phyloP scores from a whole-genome alignment of 1,284 basidiomycete species.

The Vanrija humicola region DNA sequence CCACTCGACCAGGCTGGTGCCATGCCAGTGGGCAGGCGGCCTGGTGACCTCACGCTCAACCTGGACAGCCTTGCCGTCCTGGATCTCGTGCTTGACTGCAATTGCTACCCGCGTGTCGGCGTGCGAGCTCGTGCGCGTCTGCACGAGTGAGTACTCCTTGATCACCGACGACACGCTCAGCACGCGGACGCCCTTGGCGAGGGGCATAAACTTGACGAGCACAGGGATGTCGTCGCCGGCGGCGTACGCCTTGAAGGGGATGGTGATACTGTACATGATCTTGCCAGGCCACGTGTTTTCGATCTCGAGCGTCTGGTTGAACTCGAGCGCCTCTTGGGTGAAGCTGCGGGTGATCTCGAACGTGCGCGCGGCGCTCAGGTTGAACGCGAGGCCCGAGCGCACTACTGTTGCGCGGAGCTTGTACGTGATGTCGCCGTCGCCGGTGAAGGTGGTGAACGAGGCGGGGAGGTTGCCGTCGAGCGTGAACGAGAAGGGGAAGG shows the following conservation, averaged over 20 bases:
- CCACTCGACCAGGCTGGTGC: background rate
- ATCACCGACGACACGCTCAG: conserved; percentile 64
- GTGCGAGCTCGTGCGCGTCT: conserved; percentile 59
- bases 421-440: conserved; percentile 67
- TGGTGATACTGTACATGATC: conserved; percentile 76
- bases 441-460: conserved; percentile 59
- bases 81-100: conserved; percentile 66
- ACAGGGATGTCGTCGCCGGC: conserved; percentile 78
- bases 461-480: conserved; percentile 80
- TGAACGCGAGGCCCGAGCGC: conserved; percentile 63
- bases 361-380: conserved; percentile 61
- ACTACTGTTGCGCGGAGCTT: conserved; percentile 78
- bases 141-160: conserved; percentile 65
- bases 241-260: conserved; percentile 67
- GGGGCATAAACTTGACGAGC: conserved; percentile 77
- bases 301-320: conserved; percentile 84
- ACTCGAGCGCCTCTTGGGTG: conserved; percentile 78
- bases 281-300: conserved; percentile 97
- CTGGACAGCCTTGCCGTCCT: conserved; percentile 56
- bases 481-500: conserved; percentile 75
- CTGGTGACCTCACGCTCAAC: conserved; percentile 25
- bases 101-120: conserved; percentile 64
- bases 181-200: conserved; percentile 77
- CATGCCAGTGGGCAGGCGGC: conserved; percentile 27
- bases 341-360: conserved; percentile 71